These are phyloP conservation scores for Alternaria brassicicola DNA, from an alignment of 2,329 filamentous ascomycete species.

Conservation along the genomic window DNA sequence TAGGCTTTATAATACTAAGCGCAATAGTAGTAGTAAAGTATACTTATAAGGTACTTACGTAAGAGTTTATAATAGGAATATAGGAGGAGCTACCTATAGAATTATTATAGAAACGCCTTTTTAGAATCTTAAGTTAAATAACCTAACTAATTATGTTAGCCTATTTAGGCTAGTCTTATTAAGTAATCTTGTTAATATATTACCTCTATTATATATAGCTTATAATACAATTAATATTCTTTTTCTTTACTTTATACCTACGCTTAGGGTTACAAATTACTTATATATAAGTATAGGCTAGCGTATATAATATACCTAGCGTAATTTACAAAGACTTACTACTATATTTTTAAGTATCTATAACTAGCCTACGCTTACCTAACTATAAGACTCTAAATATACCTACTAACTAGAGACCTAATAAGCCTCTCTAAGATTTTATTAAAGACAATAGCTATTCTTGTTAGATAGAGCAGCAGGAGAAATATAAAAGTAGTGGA, in stretches of 20 bases:
- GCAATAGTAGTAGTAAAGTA: not conserved
- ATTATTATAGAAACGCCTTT: not conserved
- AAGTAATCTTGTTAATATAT: not conserved
- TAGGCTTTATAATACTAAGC: too few relatives aligned
- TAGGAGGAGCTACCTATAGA: not conserved
- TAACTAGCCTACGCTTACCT: not conserved
- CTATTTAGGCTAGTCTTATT: not conserved
- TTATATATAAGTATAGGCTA: constrained; percentile 6
- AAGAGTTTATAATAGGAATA: not conserved
- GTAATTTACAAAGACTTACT: constrained; percentile 1
- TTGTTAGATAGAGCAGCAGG: constrained; percentile 6
- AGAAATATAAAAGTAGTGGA: constrained; percentile 10
- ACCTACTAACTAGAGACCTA: not conserved
- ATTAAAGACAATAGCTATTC: constrained; percentile 12
- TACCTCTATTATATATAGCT: too few relatives aligned
- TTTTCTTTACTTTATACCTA: too few relatives aligned
- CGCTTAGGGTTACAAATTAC: constrained; percentile 1
- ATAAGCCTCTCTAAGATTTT: constrained; percentile 8
- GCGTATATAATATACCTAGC: not conserved
- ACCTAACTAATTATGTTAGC: too few relatives aligned
- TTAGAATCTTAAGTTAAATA: not conserved
- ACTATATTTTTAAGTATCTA: constrained; percentile 2
- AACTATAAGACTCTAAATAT: constrained; percentile 4
- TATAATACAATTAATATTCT: not conserved
- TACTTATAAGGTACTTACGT: not conserved